phyloP scores from a whole-genome alignment of 2,329 filamentous ascomycete species.

The Sphaceloma murrayae region DNA sequence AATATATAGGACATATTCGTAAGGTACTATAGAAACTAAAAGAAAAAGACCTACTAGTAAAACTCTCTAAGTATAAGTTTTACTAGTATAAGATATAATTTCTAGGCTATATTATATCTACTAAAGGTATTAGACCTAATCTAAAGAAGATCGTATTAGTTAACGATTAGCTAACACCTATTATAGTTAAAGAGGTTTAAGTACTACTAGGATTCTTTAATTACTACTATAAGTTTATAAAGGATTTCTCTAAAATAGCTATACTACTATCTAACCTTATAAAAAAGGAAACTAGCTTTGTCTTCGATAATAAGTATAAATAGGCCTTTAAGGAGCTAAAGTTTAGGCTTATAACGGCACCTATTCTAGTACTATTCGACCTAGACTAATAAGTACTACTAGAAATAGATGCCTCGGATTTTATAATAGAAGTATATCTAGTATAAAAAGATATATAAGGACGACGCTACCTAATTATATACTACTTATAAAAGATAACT shows the following conservation, averaged over 20 bases:
- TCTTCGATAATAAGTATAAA: neutral
- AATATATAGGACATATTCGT: slow-evolving; percentile 12
- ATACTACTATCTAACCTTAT: slow-evolving; percentile 1
- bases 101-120: slow-evolving; percentile 17
- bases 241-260: slow-evolving; percentile 1
- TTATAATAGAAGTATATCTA: slow-evolving; percentile 14
- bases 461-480: slow-evolving; percentile 11
- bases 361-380: slow-evolving; percentile 16
- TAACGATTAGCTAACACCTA: slow-evolving; percentile 7
- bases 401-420: slow-evolving; percentile 18
- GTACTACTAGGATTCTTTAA: slow-evolving; percentile 18
- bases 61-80: slow-evolving; percentile 19
- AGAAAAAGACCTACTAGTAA: slow-evolving; percentile 15
- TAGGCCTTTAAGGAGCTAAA: slow-evolving; percentile 15
- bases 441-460: slow-evolving; percentile 1
- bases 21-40: slow-evolving; percentile 10
- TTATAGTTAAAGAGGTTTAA: slow-evolving; percentile 14
- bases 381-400: slow-evolving; percentile 1
- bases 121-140: slow-evolving; percentile 10
- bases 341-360: slow-evolving; percentile 14
- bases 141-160: slow-evolving; percentile 5
- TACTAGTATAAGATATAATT: slow-evolving; percentile 16
- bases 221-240: slow-evolving; percentile 15
- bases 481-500: slow-evolving; percentile 15
- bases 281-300: neutral